Evolutionary conservation across 2,329 filamentous ascomycete species (phyloP).

Genomic region (Venturiaceae sp.): DNA sequence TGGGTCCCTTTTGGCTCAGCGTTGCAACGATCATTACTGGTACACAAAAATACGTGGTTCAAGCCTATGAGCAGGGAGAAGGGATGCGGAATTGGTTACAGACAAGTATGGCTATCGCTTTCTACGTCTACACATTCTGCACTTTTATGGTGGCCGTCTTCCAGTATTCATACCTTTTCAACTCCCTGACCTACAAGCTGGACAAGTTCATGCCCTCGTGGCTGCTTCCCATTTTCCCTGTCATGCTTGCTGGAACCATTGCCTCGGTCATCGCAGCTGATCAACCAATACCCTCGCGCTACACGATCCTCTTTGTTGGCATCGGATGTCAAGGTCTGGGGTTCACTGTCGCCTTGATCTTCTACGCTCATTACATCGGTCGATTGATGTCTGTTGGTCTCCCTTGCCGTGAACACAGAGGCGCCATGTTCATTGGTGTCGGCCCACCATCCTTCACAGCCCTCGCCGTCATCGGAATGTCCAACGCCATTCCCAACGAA

Average conservation of each 20-base stretch:
- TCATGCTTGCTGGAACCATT: conserved; percentile 29
- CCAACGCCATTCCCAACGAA: conserved; percentile 38
- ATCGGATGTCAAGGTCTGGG: conserved; percentile 36
- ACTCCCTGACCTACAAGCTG: conserved; percentile 24
- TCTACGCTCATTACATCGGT: conserved; percentile 34
- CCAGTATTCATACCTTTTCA: conserved; percentile 25
- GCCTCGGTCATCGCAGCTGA: conserved; percentile 21
- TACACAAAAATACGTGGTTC: conserved; percentile 56
- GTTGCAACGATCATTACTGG: conserved; percentile 58
- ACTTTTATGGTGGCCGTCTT: conserved; percentile 50
- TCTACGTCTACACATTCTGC: conserved; percentile 58
- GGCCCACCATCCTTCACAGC: conserved; percentile 54
- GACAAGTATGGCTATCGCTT: conserved; percentile 51
- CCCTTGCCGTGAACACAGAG: conserved; percentile 30
- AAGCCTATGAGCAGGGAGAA: conserved; percentile 33
- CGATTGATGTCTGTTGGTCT: conserved; percentile 32
- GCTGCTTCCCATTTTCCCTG: conserved; percentile 23
- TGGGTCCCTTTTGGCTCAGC: conserved; percentile 62
- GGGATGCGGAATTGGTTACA: conserved; percentile 35
- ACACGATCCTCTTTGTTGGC: conserved; percentile 33
- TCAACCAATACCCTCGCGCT: conserved; percentile 18
- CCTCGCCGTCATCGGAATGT: conserved; percentile 60
- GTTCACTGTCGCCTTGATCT: conserved; percentile 32
- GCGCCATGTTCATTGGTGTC: conserved; percentile 44
- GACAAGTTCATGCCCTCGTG: conserved; percentile 32